These are phyloP conservation scores for Cochlearia excelsa DNA, from an alignment of 345 rosid genomes.

Conservation along the genomic window DNA sequence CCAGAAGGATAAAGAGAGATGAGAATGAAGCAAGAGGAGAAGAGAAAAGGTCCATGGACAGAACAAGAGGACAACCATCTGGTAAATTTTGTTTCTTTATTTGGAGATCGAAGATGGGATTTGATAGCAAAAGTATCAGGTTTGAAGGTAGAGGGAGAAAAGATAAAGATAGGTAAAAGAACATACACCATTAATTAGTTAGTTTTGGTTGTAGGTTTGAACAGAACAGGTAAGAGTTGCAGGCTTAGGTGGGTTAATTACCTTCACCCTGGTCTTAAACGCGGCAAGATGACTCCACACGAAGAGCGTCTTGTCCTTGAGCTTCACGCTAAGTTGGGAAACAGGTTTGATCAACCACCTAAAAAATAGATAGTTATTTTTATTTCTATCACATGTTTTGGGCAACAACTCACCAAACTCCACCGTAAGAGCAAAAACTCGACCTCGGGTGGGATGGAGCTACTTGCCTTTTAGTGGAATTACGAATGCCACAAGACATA, in stretches of 20 bases:
- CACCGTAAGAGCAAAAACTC: no score
- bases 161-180: slow-evolving; percentile 62
- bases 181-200: slow-evolving; percentile 47
- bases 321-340: slow-evolving; percentile 91
- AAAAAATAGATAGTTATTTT: no score
- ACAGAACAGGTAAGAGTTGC: slow-evolving; percentile 98
- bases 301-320: slow-evolving; percentile 85
- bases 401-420: no score
- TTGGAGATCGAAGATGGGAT: no score
- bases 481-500: no score
- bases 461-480: no score
- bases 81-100: slow-evolving; percentile 71
- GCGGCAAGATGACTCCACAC: slow-evolving; percentile 82
- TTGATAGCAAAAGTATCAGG: slow-evolving; percentile 99
- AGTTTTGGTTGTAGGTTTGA: slow-evolving; percentile 85
- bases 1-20: no score
- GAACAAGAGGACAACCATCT: slow-evolving; percentile 83
- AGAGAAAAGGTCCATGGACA: slow-evolving; percentile 94
- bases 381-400: no score
- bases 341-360: slow-evolving; percentile 76
- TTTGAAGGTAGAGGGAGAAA: slow-evolving; percentile 99
- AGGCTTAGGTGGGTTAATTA: slow-evolving; percentile 97
- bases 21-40: slow-evolving; percentile 63
- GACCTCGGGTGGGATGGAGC: no score
- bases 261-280: slow-evolving; percentile 89